Percentiles rank a stretch among this genome's conserved stretches.
phyloP scores from a whole-genome alignment of 2,329 filamentous ascomycete species.

The Xylariaceae sp. region DNA sequence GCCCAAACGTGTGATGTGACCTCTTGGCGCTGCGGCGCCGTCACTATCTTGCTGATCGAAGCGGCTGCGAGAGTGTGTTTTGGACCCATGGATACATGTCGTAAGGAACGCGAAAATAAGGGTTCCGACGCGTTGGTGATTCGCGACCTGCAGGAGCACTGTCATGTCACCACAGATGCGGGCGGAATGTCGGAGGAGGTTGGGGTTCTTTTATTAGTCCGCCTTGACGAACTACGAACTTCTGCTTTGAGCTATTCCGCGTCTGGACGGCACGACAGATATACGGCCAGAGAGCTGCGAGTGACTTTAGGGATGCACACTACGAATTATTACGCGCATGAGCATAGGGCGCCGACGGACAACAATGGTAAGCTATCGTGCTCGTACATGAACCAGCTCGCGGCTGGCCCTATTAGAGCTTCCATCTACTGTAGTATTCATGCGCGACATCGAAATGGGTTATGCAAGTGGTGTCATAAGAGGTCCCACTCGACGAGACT shows the following conservation, averaged over 20 bases:
- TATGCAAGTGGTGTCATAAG: too few relatives aligned
- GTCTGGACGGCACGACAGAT: constrained; percentile 3
- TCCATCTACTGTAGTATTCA: too few relatives aligned
- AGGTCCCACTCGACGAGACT: too few relatives aligned
- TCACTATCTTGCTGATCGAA: constrained; percentile 9
- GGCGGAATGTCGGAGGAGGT: constrained; percentile 4
- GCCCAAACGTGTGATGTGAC: constrained; percentile 9
- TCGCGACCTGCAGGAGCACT: constrained; percentile 13
- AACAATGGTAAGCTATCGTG: too few relatives aligned
- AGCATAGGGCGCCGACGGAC: too few relatives aligned
- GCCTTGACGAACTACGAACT: constrained; percentile 7
- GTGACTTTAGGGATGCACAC: too few relatives aligned
- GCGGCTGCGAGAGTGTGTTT: constrained; percentile 1
- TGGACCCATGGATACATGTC: background rate
- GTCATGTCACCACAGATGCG: constrained; percentile 12
- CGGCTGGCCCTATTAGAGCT: too few relatives aligned
- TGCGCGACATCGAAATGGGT: too few relatives aligned
- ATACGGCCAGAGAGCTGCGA: too few relatives aligned
- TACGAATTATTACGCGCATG: too few relatives aligned
- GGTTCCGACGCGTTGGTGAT: constrained; percentile 18
- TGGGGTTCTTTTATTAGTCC: constrained; percentile 11
- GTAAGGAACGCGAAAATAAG: too few relatives aligned
- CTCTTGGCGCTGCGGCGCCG: constrained; percentile 17
- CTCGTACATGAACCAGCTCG: too few relatives aligned
- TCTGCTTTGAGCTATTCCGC: constrained; percentile 4